A percentile compares a stretch with the other conserved stretches of the same genome.
These are phyloP conservation scores for Cylindrodendrum hubeiense DNA, from an alignment of 2,329 filamentous ascomycete genomes.

Conservation along the genomic window DNA sequence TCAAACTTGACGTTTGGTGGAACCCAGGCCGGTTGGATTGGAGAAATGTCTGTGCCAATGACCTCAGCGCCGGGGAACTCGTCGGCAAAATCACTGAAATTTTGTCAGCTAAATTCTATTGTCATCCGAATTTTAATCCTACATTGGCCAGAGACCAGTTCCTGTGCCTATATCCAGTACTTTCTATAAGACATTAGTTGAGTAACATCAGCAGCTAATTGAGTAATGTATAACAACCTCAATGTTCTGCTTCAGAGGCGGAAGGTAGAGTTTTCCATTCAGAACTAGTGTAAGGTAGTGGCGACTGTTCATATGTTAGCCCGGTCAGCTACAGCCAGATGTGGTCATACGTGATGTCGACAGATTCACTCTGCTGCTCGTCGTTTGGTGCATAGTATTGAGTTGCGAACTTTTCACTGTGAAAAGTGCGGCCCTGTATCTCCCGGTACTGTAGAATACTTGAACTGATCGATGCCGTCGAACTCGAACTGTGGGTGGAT, in stretches of 20 bases:
- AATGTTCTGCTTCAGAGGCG: neutral
- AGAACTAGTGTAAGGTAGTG: constrained; percentile 24
- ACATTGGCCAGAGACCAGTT: neutral
- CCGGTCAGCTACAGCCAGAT: neutral
- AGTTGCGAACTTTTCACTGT: constrained; percentile 19
- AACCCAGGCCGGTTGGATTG: constrained; percentile 57
- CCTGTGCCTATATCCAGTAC: constrained; percentile 1
- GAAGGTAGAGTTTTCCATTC: neutral
- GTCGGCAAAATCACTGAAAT: constrained; percentile 60
- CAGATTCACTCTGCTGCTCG: constrained; percentile 22
- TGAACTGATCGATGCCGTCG: constrained; percentile 20
- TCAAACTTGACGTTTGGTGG: constrained; percentile 27
- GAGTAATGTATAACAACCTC: neutral
- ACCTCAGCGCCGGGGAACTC: constrained; percentile 57
- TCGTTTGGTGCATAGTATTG: constrained; percentile 27
- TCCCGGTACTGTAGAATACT: constrained; percentile 25
- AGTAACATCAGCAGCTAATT: neutral
- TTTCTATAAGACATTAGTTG: neutral
- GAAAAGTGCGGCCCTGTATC: constrained; percentile 21
- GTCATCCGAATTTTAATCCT: neutral
- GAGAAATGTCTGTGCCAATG: constrained; percentile 67
- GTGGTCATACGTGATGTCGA: constrained; percentile 22
- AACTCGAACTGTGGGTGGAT: constrained; percentile 6
- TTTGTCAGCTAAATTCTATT: neutral
- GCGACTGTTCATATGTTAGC: neutral